Evolutionary conservation across 2,329 filamentous ascomycete species (phyloP).

Genomic region (Periconia sp.): DNA sequence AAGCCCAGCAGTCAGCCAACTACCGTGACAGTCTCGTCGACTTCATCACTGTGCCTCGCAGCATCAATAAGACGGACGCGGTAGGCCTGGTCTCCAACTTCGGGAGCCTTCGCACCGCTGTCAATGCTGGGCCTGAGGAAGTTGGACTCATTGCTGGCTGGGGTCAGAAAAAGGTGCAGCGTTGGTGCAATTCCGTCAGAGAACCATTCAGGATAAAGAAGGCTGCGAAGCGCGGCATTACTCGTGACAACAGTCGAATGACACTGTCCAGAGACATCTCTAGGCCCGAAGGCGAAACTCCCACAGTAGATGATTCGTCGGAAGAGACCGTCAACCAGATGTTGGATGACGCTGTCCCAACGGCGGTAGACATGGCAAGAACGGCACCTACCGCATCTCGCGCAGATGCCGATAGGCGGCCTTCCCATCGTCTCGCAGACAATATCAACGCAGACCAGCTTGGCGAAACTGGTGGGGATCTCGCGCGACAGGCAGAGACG

Average conservation of each 20-base stretch:
- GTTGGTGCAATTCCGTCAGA: constrained; percentile 80
- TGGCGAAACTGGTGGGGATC: constrained; percentile 55
- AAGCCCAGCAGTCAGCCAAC: constrained; percentile 79
- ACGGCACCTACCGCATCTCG: constrained; percentile 22
- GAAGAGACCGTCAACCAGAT: constrained; percentile 32
- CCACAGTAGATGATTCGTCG: constrained; percentile 13
- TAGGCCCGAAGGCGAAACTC: constrained; percentile 28
- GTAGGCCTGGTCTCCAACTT: constrained; percentile 90
- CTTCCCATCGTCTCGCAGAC: constrained; percentile 43
- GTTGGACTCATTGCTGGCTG: constrained; percentile 85
- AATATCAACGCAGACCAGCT: constrained; percentile 28
- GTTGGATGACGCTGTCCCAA: constrained; percentile 38
- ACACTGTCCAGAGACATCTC: constrained; percentile 35
- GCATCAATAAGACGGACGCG: constrained; percentile 93
- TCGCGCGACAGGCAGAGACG: constrained; percentile 42
- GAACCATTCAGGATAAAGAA: constrained; percentile 83
- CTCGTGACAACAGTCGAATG: constrained; percentile 36
- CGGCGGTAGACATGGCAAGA: constrained; percentile 28
- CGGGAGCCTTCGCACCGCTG: constrained; percentile 82
- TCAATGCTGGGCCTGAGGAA: constrained; percentile 88
- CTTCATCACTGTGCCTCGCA: constrained; percentile 88
- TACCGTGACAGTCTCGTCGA: constrained; percentile 90
- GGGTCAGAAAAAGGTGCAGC: constrained; percentile 93
- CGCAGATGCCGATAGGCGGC: constrained; percentile 45
- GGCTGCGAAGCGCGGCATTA: constrained; percentile 63